Evolutionary conservation across 2,329 filamentous ascomycete species (phyloP).

Genomic region (Biscogniauxia sp.): DNA sequence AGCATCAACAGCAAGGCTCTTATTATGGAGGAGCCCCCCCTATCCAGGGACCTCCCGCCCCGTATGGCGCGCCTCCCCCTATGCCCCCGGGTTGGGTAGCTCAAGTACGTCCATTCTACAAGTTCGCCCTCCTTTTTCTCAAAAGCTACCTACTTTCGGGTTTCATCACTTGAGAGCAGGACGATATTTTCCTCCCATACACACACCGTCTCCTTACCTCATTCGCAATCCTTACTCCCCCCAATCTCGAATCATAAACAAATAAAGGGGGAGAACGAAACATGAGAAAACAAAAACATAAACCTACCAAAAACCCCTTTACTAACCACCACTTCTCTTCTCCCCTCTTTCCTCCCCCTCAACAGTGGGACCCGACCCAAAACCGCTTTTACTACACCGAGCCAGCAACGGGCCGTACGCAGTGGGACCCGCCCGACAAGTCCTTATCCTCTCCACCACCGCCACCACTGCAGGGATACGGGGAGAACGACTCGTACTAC

Average conservation of each 20-base stretch:
- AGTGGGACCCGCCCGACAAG: slow-evolving; percentile 50
- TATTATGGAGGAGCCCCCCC: slow-evolving; percentile 4
- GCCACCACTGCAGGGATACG: not conserved
- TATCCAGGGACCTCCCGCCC: slow-evolving; percentile 6
- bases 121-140: not conserved
- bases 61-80: slow-evolving; percentile 13
- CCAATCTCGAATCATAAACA: too few species aligned
- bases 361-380: slow-evolving; percentile 40
- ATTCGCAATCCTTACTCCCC: too few species aligned
- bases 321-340: not conserved
- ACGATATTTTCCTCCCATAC: not conserved
- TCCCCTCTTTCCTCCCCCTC: too few species aligned
- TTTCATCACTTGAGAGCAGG: not conserved
- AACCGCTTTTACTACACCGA: slow-evolving; percentile 57
- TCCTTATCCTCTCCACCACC: slow-evolving; percentile 12
- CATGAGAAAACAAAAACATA: too few species aligned
- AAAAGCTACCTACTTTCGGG: not conserved
- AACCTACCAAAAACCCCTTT: not conserved
- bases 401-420: slow-evolving; percentile 51
- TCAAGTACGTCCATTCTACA: not conserved
- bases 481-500: slow-evolving; percentile 7
- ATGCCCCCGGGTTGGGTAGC: slow-evolving; percentile 12
- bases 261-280: too few species aligned
- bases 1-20: slow-evolving; percentile 4
- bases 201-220: too few species aligned